phyloP scores from a whole-genome alignment of 345 rosid genomes.

The Eutrema japonicum region DNA sequence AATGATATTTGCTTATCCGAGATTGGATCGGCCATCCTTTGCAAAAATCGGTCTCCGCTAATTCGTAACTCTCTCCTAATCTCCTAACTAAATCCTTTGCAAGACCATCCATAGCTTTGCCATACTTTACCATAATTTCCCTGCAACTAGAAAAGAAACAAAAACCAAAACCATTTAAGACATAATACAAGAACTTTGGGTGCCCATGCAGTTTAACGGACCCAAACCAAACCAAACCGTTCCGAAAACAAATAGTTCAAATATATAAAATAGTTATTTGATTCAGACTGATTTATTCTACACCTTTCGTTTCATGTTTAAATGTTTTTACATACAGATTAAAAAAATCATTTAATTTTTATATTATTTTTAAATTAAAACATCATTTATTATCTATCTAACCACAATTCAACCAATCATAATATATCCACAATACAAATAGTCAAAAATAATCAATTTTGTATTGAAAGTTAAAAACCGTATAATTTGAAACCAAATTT shows the following conservation, averaged over 20 bases:
- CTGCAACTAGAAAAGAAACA: conserved; percentile 36
- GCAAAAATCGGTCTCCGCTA: conserved; percentile 40
- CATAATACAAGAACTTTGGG: not conserved
- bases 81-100: conserved; percentile 33
- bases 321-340: no score
- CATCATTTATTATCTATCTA: no score
- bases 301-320: no score
- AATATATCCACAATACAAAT: no score
- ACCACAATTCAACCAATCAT: no score
- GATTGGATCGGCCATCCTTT: conserved; percentile 70
- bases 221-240: not conserved
- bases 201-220: not conserved
- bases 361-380: no score
- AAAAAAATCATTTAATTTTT: no score
- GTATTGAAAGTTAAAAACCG: no score
- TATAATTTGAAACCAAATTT: no score
- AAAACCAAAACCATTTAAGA: not conserved
- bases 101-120: conserved; percentile 55
- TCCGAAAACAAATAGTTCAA: not conserved
- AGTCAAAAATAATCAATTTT: no score
- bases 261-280: not conserved
- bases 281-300: not conserved
- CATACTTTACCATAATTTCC: conserved; percentile 60
- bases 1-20: conserved; percentile 49
- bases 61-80: conserved; percentile 49